Base-by-base conservation (phyloP, 768 basidiomycete genomes). In the Kwoniella bestiolae region DNA sequence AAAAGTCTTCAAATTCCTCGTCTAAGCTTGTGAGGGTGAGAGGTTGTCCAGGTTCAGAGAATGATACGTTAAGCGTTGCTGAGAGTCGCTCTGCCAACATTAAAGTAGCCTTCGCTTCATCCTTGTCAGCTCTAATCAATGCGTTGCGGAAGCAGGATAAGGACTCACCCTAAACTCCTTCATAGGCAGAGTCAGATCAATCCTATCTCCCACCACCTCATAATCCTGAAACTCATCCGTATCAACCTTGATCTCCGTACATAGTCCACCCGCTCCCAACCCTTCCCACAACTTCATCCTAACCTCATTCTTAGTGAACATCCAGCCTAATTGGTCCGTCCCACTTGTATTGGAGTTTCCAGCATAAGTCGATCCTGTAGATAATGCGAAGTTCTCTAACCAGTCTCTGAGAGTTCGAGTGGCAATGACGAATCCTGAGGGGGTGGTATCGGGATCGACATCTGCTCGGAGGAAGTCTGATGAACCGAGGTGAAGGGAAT, bases 101-200 rank as follows among this genome's bases (percentile, higher is more conserved):
- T 8, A 81, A 63, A 3, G 77, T 70, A 2, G 78, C 78, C 79
- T 80, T 5, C 25, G 35, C 16, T 26, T 2, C 3, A 49, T 8
- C 44, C 18, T n/a, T 26, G 32, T 65, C 31, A 66, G 65, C 49
- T 28, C 31, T 5, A 21, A 47, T 1, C 7, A 47, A 5, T 47
- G 14, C 9, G 7, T 11, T 29, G 2, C 26, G 25, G 14, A 51
- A 12, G n/a, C n/a, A 4, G 47, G 25, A 6, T 68, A n/a, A 9
- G 14, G 56, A 11, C 79, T 69, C 65, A 81, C 80, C 52, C 75
- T 69, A 58, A 81, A 81, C 61, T 81, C 80, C 47, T 66, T 74
- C 74, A 81, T 75, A 11, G 80, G 80, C 57, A 81, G 64, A 3
- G 77, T 78, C 59, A 81, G 55, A 44, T 75, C 73, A 6, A 81